Base-by-base conservation (phyloP, 176 grass and related monocot species). In the Musa acuminata region DNA sequence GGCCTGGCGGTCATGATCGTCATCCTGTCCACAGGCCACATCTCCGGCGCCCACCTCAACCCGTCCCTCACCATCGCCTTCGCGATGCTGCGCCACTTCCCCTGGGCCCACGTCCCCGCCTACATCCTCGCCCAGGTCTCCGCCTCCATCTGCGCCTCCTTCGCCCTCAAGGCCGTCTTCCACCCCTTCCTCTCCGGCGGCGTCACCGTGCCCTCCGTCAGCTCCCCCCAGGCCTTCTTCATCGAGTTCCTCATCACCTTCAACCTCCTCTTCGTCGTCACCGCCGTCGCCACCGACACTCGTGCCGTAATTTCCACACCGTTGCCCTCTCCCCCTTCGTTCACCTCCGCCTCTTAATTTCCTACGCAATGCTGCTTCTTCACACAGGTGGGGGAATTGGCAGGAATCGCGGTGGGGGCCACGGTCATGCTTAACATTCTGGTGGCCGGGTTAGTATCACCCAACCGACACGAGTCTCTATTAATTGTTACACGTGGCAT, bases 191-290 rank as follows among this genome's bases (percentile, higher is more conserved):
- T 98, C 77, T 93, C 94, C 70, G 94, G 94, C 53, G 94, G 94
- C 11, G 94, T 98, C 67, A 98, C 94, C 43, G 85, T 98, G 14
- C 94, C 94, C 21, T 87, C 94, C 64, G 83, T 98, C 75, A 83
- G 70, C 79, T 93, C 88, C n/a, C 70, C 90, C 1, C 94, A 98
- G 80, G 94, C 94, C 0, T 93, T 98, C 78, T 98, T 93, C 80
- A 90, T 85, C 55, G 94, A 98, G 94, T 98, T 98, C 72, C 83
- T 98, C 84, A 98, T 98, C 76, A 76, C 94, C 11, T 98, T 98
- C 82, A 98, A 98, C 74, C 90, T 98, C 22, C 68, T 98, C 70
- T 98, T 98, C 78, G 94, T 98, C n/a, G 87, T 98, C 77, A 98
- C 90, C 29, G 94, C 94, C 13, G 90, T 98, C 71, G 94, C 94